phyloP scores from a whole-genome alignment of 2,329 filamentous ascomycete genomes.

The Metarhizium humberi region DNA sequence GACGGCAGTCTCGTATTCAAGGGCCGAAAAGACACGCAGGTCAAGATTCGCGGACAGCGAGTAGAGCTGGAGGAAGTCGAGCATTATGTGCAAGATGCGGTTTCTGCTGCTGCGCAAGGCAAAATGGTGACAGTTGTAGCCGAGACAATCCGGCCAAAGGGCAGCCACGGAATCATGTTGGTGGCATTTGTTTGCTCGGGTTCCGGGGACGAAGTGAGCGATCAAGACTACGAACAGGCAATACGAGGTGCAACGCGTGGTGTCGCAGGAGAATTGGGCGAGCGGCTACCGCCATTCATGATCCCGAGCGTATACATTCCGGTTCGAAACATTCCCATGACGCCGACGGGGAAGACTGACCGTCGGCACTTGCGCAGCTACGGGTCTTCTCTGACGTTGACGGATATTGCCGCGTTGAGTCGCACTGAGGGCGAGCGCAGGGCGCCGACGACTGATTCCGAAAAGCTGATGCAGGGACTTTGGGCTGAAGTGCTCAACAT shows the following conservation, averaged over 20 bases:
- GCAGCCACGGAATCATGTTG: background rate
- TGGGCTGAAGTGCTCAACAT: too few relatives aligned
- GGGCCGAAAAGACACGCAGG: constrained; percentile 16
- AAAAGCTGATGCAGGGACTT: too few relatives aligned
- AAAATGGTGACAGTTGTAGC: background rate
- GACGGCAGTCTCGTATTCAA: background rate
- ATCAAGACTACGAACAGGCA: background rate
- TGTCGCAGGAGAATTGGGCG: background rate
- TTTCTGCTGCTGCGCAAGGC: background rate
- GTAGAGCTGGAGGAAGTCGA: constrained; percentile 20
- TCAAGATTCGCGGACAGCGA: constrained; percentile 18
- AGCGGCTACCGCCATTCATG: background rate
- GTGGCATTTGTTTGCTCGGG: background rate
- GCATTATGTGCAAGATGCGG: background rate
- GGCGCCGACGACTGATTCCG: too few relatives aligned
- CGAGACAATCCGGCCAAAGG: background rate
- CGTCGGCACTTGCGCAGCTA: background rate
- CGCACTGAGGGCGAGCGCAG: too few relatives aligned
- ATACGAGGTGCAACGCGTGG: too few relatives aligned
- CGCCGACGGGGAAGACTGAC: background rate
- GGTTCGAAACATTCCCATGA: background rate
- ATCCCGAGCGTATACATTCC: background rate
- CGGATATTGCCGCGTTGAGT: too few relatives aligned
- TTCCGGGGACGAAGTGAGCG: background rate
- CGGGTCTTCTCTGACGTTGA: too few relatives aligned